These are phyloP conservation scores for Chlamydomonas sphaeroides DNA, from an alignment of 139 green algal species.

Conservation along the genomic window DNA sequence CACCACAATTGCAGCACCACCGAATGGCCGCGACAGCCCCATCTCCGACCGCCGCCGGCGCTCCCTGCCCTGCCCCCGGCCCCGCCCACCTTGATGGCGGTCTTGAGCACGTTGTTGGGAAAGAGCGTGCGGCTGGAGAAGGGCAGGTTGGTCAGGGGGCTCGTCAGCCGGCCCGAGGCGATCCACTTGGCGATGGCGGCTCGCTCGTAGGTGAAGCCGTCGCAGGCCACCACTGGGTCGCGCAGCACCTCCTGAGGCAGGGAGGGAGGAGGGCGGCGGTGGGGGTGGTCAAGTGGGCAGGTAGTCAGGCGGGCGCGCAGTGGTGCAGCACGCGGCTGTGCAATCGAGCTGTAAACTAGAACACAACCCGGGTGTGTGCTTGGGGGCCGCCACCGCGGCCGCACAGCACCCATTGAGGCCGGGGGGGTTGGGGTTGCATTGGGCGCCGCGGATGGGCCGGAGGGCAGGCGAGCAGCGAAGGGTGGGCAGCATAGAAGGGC, in stretches of 20 bases:
- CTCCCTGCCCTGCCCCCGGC: not conserved
- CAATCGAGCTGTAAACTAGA: too few species aligned
- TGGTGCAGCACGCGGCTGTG: too few species aligned
- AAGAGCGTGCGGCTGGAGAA: constrained; percentile 14
- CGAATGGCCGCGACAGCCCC: too few species aligned
- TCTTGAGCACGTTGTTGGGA: constrained; percentile 36
- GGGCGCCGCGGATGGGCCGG: too few species aligned
- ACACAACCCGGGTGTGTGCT: too few species aligned
- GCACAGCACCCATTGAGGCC: too few species aligned
- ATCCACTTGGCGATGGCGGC: constrained; percentile 27
- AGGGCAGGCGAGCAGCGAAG: too few species aligned
- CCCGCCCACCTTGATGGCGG: constrained; percentile 21
- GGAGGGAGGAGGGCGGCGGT: not conserved
- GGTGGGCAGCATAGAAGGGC: too few species aligned
- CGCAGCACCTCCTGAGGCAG: constrained; percentile 26
- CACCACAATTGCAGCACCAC: too few species aligned
- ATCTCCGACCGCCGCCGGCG: too few species aligned
- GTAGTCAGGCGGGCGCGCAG: not conserved
- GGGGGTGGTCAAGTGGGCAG: not conserved
- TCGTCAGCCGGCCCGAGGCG: not conserved
- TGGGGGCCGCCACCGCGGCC: too few species aligned
- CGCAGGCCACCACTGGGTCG: constrained; percentile 24
- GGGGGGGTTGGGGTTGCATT: too few species aligned
- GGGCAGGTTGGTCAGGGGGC: constrained; percentile 44
- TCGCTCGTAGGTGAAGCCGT: constrained; percentile 45